A percentile compares a stretch with the other conserved stretches of the same genome.
phyloP scores from a whole-genome alignment of 1,139 yeast species.

The Pichia sp. region DNA sequence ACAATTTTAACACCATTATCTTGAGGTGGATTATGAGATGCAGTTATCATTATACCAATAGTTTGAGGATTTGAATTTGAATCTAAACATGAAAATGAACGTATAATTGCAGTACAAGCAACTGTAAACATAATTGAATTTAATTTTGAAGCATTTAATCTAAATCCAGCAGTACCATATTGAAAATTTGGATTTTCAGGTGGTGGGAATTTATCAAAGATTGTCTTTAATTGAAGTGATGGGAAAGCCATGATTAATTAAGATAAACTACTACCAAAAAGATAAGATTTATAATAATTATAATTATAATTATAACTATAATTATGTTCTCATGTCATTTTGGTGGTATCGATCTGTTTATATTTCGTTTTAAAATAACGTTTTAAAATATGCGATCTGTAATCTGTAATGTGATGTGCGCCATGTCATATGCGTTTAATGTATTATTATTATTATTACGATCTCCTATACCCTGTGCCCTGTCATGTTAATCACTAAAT shows the following conservation, averaged over 20 bases:
- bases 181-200: conserved; percentile 44
- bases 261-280: too few relatives aligned
- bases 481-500: too few relatives aligned
- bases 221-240: conserved; percentile 34
- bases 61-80: conserved; percentile 35
- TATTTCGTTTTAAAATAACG: too few relatives aligned
- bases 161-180: conserved; percentile 97
- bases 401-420: too few relatives aligned
- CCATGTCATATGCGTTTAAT: too few relatives aligned
- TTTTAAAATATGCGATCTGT: too few relatives aligned
- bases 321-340: too few relatives aligned
- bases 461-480: too few relatives aligned
- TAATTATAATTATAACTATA: too few relatives aligned
- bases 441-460: too few relatives aligned
- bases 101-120: conserved; percentile 73
- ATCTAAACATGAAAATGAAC: conserved; percentile 68
- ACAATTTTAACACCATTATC: conserved; percentile 97
- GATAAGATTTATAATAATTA: too few relatives aligned
- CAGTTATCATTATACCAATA: conserved; percentile 92
- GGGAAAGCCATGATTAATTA: conserved; percentile 13
- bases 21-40: conserved; percentile 91
- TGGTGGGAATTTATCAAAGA: conserved; percentile 34
- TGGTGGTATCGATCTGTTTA: too few relatives aligned
- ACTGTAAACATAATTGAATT: conserved; percentile 84
- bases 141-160: conserved; percentile 63